Evolutionary conservation across 2,329 filamentous ascomycete species (phyloP).

Genomic region (Pseudocercospora vitis): DNA sequence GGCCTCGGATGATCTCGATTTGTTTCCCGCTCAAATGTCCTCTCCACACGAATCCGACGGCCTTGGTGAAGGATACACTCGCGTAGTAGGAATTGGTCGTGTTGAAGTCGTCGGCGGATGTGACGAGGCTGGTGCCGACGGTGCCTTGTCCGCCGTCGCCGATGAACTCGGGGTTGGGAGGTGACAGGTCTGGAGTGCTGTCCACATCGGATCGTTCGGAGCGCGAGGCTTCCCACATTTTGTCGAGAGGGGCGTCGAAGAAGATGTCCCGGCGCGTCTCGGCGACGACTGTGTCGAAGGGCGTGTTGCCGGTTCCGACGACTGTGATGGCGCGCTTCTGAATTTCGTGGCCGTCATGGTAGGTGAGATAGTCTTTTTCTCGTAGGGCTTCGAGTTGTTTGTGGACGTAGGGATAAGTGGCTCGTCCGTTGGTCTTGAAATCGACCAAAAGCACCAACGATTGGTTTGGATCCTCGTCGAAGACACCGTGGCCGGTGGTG

Average conservation of each 20-base stretch:
- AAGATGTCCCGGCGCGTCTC: slow-evolving; percentile 57
- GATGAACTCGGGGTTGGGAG: slow-evolving; percentile 25
- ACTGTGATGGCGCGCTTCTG: slow-evolving; percentile 63
- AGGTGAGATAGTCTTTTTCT: slow-evolving; percentile 53
- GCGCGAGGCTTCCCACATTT: slow-evolving; percentile 18
- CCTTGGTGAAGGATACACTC: slow-evolving; percentile 56
- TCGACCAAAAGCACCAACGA: slow-evolving; percentile 66
- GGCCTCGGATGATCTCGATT: slow-evolving; percentile 49
- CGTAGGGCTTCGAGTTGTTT: slow-evolving; percentile 60
- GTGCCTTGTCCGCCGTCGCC: slow-evolving; percentile 46
- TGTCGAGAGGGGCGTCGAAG: slow-evolving; percentile 21
- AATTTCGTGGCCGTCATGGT: slow-evolving; percentile 53
- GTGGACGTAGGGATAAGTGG: slow-evolving; percentile 56
- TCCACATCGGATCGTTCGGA: slow-evolving; percentile 1
- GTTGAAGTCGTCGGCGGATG: slow-evolving; percentile 49
- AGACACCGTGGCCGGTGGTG: slow-evolving; percentile 52
- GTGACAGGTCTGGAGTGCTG: background rate
- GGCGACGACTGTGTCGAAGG: slow-evolving; percentile 56
- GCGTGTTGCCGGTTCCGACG: slow-evolving; percentile 66
- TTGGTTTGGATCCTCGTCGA: slow-evolving; percentile 42
- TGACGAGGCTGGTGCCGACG: slow-evolving; percentile 33
- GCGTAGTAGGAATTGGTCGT: slow-evolving; percentile 65
- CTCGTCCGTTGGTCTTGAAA: slow-evolving; percentile 60
- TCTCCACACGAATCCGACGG: slow-evolving; percentile 52
- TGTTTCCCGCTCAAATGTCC: slow-evolving; percentile 51